Conservation (phyloP, 768 basidiomycete genomes). For the Trametes meyenii region DNA sequence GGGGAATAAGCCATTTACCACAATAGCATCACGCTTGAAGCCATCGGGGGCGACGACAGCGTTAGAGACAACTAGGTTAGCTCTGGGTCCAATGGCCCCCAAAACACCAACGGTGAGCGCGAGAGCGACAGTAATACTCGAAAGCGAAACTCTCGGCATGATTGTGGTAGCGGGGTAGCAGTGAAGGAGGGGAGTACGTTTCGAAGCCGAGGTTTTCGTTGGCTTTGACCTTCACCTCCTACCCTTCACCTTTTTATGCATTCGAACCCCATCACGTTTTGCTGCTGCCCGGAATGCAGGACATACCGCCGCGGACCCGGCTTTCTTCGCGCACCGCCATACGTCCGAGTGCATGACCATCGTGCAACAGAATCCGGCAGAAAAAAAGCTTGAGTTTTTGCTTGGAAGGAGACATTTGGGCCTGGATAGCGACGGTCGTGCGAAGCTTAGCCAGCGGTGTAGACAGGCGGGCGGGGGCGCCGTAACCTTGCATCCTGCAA, state of each 20-base stretch:
- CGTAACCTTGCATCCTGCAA: neutral
- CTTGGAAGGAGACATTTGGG: neutral
- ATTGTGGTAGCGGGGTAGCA: neutral
- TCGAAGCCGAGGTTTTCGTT: neutral
- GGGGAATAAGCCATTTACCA: conserved; percentile 15
- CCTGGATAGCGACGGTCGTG: conserved; percentile 2
- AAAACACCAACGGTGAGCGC: neutral
- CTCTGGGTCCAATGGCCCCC: neutral
- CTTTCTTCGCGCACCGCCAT: neutral
- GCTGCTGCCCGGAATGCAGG: neutral
- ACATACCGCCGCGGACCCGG: neutral
- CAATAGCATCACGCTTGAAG: conserved; percentile 12
- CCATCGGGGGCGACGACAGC: conserved; percentile 9
- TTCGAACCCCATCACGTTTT: neutral
- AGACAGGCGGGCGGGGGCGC: neutral
- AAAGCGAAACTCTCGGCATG: neutral
- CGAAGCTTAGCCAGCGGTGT: neutral
- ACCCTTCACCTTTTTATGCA: neutral
- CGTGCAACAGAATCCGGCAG: neutral
- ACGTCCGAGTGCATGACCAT: neutral
- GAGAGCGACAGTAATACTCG: neutral
- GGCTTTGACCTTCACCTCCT: neutral
- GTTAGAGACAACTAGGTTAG: conserved; percentile 11
- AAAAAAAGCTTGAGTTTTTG: neutral
- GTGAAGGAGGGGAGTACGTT: neutral